Conservation (phyloP, 768 basidiomycete genomes). For the Fomitopsis serialis region DNA sequence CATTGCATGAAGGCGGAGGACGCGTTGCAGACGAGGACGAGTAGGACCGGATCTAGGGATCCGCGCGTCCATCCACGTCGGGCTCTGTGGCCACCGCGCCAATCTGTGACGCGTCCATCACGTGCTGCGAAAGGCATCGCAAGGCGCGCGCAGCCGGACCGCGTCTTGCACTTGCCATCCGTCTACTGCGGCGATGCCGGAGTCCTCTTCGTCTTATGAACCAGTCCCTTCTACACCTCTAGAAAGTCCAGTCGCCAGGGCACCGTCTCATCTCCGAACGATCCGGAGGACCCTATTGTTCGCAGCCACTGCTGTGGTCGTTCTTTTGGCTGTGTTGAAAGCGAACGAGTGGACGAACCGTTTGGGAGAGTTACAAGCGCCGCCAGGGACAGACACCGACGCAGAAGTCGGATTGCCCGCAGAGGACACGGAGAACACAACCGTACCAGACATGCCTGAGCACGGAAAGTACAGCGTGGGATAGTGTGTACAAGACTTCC, state of each 20-base stretch:
- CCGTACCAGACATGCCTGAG: constrained; percentile 28
- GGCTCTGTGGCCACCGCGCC: too few relatives aligned
- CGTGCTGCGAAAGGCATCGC: constrained; percentile 4
- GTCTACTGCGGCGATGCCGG: background rate
- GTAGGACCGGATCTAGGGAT: too few relatives aligned
- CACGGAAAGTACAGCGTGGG: constrained; percentile 71
- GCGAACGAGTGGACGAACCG: constrained; percentile 34
- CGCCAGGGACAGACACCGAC: background rate
- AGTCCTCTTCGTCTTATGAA: constrained; percentile 21
- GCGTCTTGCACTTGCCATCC: background rate
- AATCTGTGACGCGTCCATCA: constrained; percentile 1
- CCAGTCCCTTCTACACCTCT: constrained; percentile 24
- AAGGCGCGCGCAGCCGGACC: background rate
- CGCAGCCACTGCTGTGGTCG: constrained; percentile 28
- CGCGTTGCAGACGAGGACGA: background rate
- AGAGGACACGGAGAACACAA: background rate
- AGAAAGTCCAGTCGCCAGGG: constrained; percentile 16
- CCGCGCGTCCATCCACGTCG: too few relatives aligned
- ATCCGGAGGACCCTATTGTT: constrained; percentile 30
- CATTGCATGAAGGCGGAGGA: background rate
- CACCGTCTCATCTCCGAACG: constrained; percentile 18
- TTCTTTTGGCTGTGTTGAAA: constrained; percentile 38
- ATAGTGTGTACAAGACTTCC: constrained; percentile 49
- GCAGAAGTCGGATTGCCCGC: background rate
- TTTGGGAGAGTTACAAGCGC: constrained; percentile 2